Evolutionary conservation across 1,284 basidiomycete genomes (phyloP).

Genomic region (Cryptococcus sp.): DNA sequence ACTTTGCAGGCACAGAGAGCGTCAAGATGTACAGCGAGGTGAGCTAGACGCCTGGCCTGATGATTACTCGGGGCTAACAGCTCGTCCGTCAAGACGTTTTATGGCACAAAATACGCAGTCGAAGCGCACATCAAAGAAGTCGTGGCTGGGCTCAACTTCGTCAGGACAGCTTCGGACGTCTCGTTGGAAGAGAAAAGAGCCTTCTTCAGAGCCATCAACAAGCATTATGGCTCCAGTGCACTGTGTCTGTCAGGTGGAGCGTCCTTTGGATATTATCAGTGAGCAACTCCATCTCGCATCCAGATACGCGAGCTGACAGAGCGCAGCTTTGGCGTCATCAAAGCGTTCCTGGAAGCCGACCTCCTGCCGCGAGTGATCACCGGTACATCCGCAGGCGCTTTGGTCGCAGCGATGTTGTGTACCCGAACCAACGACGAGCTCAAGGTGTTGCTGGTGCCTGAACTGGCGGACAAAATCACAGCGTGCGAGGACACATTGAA

Average conservation of each 20-base stretch:
- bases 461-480: constrained; percentile 82
- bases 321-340: constrained; percentile 74
- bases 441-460: constrained; percentile 71
- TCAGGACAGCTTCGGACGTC: constrained; percentile 71
- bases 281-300: constrained; percentile 5
- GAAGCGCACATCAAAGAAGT: constrained; percentile 87
- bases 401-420: constrained; percentile 77
- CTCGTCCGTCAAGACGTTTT: constrained; percentile 65
- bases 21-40: constrained; percentile 87
- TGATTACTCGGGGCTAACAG: neutral
- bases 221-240: constrained; percentile 85
- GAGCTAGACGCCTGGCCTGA: constrained; percentile 26
- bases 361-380: constrained; percentile 84
- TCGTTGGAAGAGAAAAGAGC: constrained; percentile 84
- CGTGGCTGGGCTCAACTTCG: constrained; percentile 69
- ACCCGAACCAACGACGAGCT: constrained; percentile 90
- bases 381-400: constrained; percentile 89
- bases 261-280: constrained; percentile 79
- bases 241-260: constrained; percentile 93
- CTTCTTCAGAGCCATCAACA: constrained; percentile 88
- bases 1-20: constrained; percentile 94
- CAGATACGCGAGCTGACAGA: neutral
- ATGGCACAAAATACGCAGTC: constrained; percentile 82
- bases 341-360: constrained; percentile 84
- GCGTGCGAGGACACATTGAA: constrained; percentile 82